phyloP scores from a whole-genome alignment of 345 rosid genomes.

The Passiflora organensis region DNA sequence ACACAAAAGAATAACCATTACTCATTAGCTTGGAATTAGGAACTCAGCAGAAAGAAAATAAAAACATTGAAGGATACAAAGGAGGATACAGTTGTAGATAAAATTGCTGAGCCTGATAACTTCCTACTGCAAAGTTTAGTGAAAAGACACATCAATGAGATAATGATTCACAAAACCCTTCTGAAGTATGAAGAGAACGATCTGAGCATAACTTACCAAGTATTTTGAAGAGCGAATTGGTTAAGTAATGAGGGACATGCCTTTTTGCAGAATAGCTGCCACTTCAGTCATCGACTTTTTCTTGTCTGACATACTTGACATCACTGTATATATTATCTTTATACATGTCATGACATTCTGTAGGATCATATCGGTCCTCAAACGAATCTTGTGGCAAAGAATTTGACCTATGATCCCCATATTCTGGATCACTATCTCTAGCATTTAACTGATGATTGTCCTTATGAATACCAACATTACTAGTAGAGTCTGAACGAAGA shows the following conservation, averaged over 20 bases:
- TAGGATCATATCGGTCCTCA: slow-evolving; percentile 82
- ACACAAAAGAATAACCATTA: too few species aligned
- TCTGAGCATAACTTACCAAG: slow-evolving; percentile 23
- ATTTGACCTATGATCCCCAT: slow-evolving; percentile 24
- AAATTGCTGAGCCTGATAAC: slow-evolving; percentile 53
- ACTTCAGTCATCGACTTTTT: slow-evolving; percentile 14
- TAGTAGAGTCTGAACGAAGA: slow-evolving; percentile 20
- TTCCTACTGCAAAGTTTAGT: slow-evolving; percentile 57
- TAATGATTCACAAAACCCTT: slow-evolving; percentile 11
- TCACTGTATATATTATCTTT: slow-evolving; percentile 23
- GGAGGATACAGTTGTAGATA: slow-evolving; percentile 78
- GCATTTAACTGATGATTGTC: slow-evolving; percentile 16
- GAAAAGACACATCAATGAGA: slow-evolving; percentile 14
- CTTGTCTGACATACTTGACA: slow-evolving; percentile 7
- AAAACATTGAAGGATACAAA: slow-evolving; percentile 63
- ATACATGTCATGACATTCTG: slow-evolving; percentile 31
- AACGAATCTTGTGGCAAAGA: slow-evolving; percentile 31
- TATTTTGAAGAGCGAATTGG: slow-evolving; percentile 1
- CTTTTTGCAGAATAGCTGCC: slow-evolving; percentile 16
- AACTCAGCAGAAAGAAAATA: neutral
- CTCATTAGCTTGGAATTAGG: too few species aligned
- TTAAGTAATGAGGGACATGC: slow-evolving; percentile 2
- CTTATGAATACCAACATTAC: slow-evolving; percentile 9
- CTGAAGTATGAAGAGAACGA: slow-evolving; percentile 1
- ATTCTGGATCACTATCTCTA: slow-evolving; percentile 24